These are phyloP conservation scores for Paramecium tetraurelia DNA, from an alignment of 73 alveolate species.

Conservation along the genomic window DNA sequence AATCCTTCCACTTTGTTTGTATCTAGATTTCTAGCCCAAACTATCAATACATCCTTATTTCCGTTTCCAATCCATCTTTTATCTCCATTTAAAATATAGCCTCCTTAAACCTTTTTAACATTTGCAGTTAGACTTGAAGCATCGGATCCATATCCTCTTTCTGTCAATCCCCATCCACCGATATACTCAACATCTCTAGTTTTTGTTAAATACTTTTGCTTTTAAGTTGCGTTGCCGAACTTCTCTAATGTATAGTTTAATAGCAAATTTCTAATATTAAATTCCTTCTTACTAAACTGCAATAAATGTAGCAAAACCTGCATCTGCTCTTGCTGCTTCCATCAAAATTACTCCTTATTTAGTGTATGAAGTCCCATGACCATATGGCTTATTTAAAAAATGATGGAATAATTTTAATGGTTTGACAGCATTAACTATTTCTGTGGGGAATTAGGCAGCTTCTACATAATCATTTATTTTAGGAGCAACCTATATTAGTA, in stretches of 20 bases:
- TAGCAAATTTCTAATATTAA: background rate
- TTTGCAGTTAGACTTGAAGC: constrained; percentile 71
- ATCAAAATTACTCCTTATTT: constrained; percentile 1
- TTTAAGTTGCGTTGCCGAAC: constrained; percentile 23
- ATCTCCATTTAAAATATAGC: constrained; percentile 73
- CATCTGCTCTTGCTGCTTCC: constrained; percentile 60
- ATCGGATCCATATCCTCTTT: constrained; percentile 75
- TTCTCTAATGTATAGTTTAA: constrained; percentile 40
- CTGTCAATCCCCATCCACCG: constrained; percentile 81
- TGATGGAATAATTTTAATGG: background rate
- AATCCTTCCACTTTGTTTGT: constrained; percentile 71
- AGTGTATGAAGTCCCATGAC: constrained; percentile 35
- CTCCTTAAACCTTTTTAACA: constrained; percentile 79
- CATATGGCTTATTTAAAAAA: constrained; percentile 6
- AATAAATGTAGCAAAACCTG: constrained; percentile 53
- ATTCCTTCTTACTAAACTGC: background rate
- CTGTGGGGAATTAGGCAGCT: constrained; percentile 54
- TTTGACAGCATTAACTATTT: background rate
- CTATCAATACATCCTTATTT: constrained; percentile 63
- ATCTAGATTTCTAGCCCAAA: constrained; percentile 76
- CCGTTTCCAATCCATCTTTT: constrained; percentile 86
- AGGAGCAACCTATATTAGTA: background rate
- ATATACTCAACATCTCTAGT: constrained; percentile 13
- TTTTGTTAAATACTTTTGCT: constrained; percentile 40
- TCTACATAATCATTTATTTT: constrained; percentile 55